Evolutionary conservation across 148 eudicot genomes (phyloP), one percentile per base, ranked within the genome.

Genomic region (Simmondsia chinensis): DNA sequence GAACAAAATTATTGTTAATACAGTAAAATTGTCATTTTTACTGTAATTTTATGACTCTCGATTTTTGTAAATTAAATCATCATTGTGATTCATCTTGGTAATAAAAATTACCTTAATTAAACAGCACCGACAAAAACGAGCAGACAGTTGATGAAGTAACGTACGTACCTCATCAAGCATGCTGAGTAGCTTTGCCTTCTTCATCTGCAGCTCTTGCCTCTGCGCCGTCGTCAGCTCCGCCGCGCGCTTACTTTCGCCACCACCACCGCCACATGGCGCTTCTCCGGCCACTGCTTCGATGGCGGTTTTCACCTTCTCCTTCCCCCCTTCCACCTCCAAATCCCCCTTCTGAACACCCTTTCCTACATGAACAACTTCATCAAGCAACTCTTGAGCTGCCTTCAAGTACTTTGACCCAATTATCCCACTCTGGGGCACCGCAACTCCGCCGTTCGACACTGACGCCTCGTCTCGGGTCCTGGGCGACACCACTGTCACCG

Each of bases 161-260:
- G 15, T 37, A 52, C 43, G 29, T 74, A 81, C 89, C 89, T 81
- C 89, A 43, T 81, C 80, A 68, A 81, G 75, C 89, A 81, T 76
- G 66, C 54, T 81, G 36, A 81, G 66, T 32, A 81, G 66, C 52
- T 81, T 81, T 16, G 83, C 89, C 60, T 80, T 80, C 61, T 80
- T 80, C 83, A 76, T 70, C 50, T 80, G 88, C 60, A 76, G 70
- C 53, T 81, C 89, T 7, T 81, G 89, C 32, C 80, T 70, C 11
- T 81, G 83, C 4, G 89, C 71, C 0, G 77, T 71, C 5, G 56
- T 63, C 10, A 81, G 59, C 45, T 70, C 73, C 16, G 52, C 66
- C 3, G 21, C 68, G 2, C 46, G 70, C 49, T 47, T 53, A n/a
- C 44, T 54, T 32, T 23, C 46, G 8, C 52, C 56, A 3, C 45